Percentiles rank a stretch among this genome's conserved stretches.
Conservation (phyloP, 169 alveolate genomes). For the Eimeria tenella region DNA sequence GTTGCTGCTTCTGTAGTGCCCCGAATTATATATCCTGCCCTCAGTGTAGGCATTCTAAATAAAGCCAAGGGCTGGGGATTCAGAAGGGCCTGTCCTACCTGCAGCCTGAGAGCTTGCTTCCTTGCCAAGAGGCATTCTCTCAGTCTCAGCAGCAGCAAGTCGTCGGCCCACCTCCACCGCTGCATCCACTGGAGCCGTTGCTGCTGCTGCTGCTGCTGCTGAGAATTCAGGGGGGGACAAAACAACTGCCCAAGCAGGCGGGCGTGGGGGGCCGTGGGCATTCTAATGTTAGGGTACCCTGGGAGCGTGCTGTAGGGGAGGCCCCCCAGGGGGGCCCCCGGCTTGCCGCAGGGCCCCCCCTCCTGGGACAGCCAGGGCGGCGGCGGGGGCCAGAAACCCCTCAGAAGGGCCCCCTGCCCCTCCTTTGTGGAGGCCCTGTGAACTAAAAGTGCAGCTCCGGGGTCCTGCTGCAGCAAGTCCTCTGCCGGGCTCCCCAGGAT, state of each 20-base stretch:
- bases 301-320: slow-evolving; percentile 16
- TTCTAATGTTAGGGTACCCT: slow-evolving; percentile 15
- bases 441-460: neutral
- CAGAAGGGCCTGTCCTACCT: slow-evolving; percentile 14
- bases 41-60: neutral
- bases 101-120: slow-evolving; percentile 33
- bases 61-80: slow-evolving; percentile 10
- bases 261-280: slow-evolving; percentile 50
- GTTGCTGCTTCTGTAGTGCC: slow-evolving; percentile 4
- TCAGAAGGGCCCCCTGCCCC: slow-evolving; percentile 50
- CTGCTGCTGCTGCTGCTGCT: slow-evolving; percentile 50
- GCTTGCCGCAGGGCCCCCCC: neutral
- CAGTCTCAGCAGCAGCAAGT: slow-evolving; percentile 55
- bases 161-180: slow-evolving; percentile 55
- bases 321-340: slow-evolving; percentile 38
- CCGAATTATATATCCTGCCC: neutral
- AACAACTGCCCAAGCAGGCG: slow-evolving; percentile 14
- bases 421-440: slow-evolving; percentile 49
- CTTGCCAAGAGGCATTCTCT: slow-evolving; percentile 7
- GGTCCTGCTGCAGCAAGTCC: neutral
- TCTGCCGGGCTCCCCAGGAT: slow-evolving; percentile 18
- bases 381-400: slow-evolving; percentile 28
- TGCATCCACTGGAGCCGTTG: slow-evolving; percentile 43
- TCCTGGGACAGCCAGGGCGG: neutral
- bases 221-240: neutral